Conservation (phyloP, 805 yeast species). For the Wickerhamiella shivajii region DNA sequence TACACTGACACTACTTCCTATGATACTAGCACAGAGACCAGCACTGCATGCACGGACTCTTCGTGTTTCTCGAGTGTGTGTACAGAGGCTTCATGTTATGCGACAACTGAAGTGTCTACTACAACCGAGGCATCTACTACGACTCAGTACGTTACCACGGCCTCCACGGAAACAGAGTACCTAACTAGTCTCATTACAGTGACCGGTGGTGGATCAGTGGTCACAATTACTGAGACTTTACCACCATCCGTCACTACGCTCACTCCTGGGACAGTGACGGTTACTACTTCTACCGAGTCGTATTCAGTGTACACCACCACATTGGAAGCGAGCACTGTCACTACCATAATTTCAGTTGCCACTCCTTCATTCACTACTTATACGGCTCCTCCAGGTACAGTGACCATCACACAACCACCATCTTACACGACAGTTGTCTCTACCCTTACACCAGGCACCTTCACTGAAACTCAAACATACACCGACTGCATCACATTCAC, state of each 20-base stretch:
- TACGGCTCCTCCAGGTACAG: slow-evolving; percentile 5
- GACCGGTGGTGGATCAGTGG: slow-evolving; percentile 1
- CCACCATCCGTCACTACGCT: slow-evolving; percentile 4
- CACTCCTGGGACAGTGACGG: slow-evolving; percentile 3
- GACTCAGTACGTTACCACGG: background rate
- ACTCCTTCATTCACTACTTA: slow-evolving; percentile 3
- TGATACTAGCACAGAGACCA: slow-evolving; percentile 1
- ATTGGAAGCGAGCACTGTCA: background rate
- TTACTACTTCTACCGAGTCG: slow-evolving; percentile 1
- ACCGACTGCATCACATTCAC: too few relatives aligned
- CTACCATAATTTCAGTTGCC: background rate
- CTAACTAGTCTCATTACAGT: slow-evolving; percentile 4
- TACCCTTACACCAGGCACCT: slow-evolving; percentile 6
- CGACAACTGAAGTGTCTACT: slow-evolving; percentile 1
- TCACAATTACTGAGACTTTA: slow-evolving; percentile 1
- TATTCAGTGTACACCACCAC: slow-evolving; percentile 2
- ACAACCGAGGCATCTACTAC: background rate
- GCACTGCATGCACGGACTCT: background rate
- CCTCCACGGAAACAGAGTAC: background rate
- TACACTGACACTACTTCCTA: background rate
- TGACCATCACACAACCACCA: slow-evolving; percentile 5
- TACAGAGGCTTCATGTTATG: background rate
- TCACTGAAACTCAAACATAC: slow-evolving; percentile 5
- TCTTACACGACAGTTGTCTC: slow-evolving; percentile 2
- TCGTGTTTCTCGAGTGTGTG: background rate